Evolutionary conservation across 2,329 filamentous ascomycete genomes (phyloP), one percentile per base, ranked within the genome.

Genomic region (Lecanicillium sp.): DNA sequence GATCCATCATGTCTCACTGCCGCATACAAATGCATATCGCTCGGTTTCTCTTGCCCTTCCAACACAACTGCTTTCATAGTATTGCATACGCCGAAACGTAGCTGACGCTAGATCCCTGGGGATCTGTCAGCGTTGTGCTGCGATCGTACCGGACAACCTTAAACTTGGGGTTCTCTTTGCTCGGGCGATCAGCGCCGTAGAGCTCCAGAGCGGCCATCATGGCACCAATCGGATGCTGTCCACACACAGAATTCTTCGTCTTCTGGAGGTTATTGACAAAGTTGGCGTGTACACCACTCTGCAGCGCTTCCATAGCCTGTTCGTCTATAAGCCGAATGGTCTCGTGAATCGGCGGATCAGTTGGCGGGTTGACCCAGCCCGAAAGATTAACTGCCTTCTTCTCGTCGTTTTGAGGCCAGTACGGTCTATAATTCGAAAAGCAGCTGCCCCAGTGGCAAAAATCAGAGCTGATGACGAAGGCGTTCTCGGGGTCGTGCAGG

Each of bases 391-490:
- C 67, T 53, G 64, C 60, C 44, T 54, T 59, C 48, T 17, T 67
- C 3, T 64, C 46, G 11, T 62, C 55, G 27, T 54, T 57, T 52
- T 47, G 68, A 40, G 44, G 72, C 43, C 43, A 72, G 57, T 95
- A 95, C 43, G 83, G 83, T 19, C 80, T 85, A 59, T 96, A 98
- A 40, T 73, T 68, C 16, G 35, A 35, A 59, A 95, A 98, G 35
- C 86, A 73, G 1, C 68, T 51, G 9, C 92, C 92, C 92, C 92
- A 98, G 60, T 98, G 92, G 47, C 90, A 95, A 58, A 98, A 98
- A 58, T 98, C 92, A 1, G 88, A 95, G 58, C 85, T 92, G 46
- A 96, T 74, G 44, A 98, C 74, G 56, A 96, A 95, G 2, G 82
- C 78, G 44, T 85, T 94, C 11, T 72, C 65, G 0, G 81, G 75